These are phyloP conservation scores for Alternaria ventricosa DNA, from an alignment of 2,329 filamentous ascomycete species.

Conservation along the genomic window DNA sequence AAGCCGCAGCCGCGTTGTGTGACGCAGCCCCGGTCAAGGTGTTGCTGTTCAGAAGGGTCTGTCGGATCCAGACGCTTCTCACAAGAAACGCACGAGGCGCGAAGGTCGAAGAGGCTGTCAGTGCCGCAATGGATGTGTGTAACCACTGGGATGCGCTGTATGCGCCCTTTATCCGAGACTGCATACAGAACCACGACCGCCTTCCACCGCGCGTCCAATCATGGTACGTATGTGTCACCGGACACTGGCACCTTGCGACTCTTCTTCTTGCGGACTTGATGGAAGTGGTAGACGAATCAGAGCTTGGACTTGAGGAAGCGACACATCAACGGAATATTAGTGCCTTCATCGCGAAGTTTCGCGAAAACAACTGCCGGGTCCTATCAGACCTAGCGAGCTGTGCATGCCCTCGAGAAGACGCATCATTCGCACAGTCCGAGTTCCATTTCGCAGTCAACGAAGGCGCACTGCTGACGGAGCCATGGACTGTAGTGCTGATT, in stretches of 20 bases:
- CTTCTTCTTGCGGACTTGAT: conserved; percentile 63
- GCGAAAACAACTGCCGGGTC: conserved; percentile 54
- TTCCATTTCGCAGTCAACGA: conserved; percentile 63
- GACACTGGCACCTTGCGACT: conserved; percentile 65
- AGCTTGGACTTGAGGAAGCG: conserved; percentile 27
- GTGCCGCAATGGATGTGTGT: conserved; percentile 58
- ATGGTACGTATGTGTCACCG: conserved; percentile 65
- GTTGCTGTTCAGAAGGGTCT: conserved; percentile 63
- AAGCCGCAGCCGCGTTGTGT: conserved; percentile 57
- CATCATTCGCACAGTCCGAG: conserved; percentile 46
- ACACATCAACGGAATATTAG: conserved; percentile 34
- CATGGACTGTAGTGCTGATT: conserved; percentile 65
- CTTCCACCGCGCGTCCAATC: conserved; percentile 63
- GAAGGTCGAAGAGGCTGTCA: conserved; percentile 58
- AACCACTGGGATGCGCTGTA: conserved; percentile 63
- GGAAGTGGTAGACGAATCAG: conserved; percentile 56
- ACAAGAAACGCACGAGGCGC: conserved; percentile 48
- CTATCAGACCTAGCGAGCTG: conserved; percentile 59
- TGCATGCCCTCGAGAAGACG: conserved; percentile 47
- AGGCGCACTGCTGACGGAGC: conserved; percentile 65
- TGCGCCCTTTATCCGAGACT: conserved; percentile 60
- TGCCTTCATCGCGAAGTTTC: conserved; percentile 51
- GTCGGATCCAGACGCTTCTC: conserved; percentile 62
- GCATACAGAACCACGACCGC: conserved; percentile 57
- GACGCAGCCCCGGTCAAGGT: conserved; percentile 66